phyloP scores from a whole-genome alignment of 164 flowering plant species.

The Nymphaea colorata region DNA sequence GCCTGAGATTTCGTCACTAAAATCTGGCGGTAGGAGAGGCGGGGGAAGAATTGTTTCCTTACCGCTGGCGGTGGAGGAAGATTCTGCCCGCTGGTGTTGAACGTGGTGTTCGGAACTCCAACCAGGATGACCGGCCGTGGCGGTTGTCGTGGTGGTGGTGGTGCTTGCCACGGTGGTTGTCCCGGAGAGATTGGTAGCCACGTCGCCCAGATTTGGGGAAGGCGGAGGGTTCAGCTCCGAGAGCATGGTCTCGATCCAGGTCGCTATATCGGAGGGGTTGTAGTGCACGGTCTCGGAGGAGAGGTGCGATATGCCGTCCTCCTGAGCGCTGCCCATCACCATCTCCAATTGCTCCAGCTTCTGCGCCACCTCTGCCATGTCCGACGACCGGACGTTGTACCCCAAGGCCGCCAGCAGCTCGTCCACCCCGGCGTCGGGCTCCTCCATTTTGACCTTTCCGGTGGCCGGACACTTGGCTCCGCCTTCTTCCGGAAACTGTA shows the following conservation, averaged over 20 bases:
- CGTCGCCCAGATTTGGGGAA: not conserved
- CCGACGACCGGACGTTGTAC: constrained; percentile 64
- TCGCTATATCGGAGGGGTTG: constrained; percentile 68
- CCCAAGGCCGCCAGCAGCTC: constrained; percentile 74
- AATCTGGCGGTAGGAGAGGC: constrained; percentile 4
- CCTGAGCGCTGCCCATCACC: constrained; percentile 41
- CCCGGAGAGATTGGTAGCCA: not conserved
- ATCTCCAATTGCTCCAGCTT: constrained; percentile 73
- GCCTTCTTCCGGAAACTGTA: not conserved
- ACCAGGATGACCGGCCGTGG: constrained; percentile 2
- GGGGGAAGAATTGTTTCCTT: constrained; percentile 7
- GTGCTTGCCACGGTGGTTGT: not conserved
- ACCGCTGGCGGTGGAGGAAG: constrained; percentile 20
- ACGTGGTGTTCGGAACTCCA: not conserved
- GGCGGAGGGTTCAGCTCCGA: constrained; percentile 30
- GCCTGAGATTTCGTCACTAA: constrained; percentile 49
- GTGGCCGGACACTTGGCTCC: not conserved
- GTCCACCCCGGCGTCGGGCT: constrained; percentile 30
- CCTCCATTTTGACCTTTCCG: constrained; percentile 33
- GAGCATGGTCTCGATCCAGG: constrained; percentile 67
- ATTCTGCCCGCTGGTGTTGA: not conserved
- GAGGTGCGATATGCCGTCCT: constrained; percentile 44
- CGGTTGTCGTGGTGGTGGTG: constrained; percentile 4
- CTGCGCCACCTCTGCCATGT: constrained; percentile 78
- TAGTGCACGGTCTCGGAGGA: constrained; percentile 60